Percentiles rank a stretch among this genome's conserved stretches.
Conservation (phyloP, 1,284 basidiomycete genomes). For the Athelia sp. region DNA sequence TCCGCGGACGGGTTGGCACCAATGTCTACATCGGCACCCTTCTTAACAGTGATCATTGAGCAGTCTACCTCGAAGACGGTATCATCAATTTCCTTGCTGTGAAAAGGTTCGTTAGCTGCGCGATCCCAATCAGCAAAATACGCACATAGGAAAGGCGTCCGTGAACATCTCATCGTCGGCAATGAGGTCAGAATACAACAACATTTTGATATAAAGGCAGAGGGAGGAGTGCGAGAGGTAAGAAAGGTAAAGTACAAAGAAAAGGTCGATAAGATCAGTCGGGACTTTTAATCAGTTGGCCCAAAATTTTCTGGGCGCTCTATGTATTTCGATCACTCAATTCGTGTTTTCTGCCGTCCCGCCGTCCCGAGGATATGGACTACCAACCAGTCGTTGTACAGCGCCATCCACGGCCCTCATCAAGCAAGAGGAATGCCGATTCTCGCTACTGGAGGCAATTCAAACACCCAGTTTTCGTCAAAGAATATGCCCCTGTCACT, state of each 20-base stretch:
- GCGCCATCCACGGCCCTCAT: conserved; percentile 49
- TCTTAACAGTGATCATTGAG: conserved; percentile 67
- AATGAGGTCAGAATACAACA: conserved; percentile 76
- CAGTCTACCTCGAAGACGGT: conserved; percentile 93
- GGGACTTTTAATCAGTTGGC: conserved; percentile 7
- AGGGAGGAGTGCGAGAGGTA: conserved; percentile 6
- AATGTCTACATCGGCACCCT: conserved; percentile 85
- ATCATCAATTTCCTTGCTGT: conserved; percentile 78
- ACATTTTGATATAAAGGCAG: conserved; percentile 43
- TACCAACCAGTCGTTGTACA: conserved; percentile 73
- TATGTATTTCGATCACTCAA: background rate
- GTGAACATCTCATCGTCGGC: conserved; percentile 93
- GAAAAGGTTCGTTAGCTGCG: conserved; percentile 1
- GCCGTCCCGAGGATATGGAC: conserved; percentile 69
- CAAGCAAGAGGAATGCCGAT: conserved; percentile 62
- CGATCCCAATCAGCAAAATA: conserved; percentile 7
- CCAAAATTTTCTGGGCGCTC: background rate
- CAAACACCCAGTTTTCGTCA: conserved; percentile 85
- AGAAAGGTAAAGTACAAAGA: conserved; percentile 10
- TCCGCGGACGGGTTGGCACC: conserved; percentile 92
- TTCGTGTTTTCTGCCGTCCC: background rate
- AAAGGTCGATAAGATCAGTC: conserved; percentile 11
- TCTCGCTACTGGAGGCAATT: conserved; percentile 80
- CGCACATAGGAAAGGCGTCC: conserved; percentile 85
- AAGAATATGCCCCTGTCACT: conserved; percentile 92